Conservation (phyloP, 371 early-diverging fungal genomes). For the Mucor indicus region DNA sequence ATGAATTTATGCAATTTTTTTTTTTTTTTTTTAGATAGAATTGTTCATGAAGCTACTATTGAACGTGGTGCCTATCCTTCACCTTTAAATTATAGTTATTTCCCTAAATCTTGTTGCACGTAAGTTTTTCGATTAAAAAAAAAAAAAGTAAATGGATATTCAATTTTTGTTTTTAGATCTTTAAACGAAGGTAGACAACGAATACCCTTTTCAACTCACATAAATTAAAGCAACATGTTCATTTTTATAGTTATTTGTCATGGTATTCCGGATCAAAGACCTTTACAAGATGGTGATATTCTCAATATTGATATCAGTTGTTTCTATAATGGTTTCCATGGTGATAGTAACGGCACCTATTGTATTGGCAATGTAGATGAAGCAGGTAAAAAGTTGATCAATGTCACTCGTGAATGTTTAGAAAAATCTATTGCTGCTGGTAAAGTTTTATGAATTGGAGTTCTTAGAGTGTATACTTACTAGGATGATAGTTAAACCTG, state of each 20-base stretch:
- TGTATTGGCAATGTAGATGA: conserved; percentile 84
- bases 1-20: background rate
- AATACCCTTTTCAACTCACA: background rate
- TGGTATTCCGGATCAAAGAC: conserved; percentile 90
- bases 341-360: conserved; percentile 88
- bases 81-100: conserved; percentile 90
- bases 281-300: conserved; percentile 88
- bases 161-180: conserved; percentile 33
- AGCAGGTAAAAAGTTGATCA: conserved; percentile 68
- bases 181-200: conserved; percentile 52
- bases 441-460: too few relatives aligned
- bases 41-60: conserved; percentile 86
- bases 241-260: conserved; percentile 67
- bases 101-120: conserved; percentile 92
- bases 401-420: conserved; percentile 76
- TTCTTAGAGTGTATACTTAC: too few relatives aligned
- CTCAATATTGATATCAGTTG: conserved; percentile 90
- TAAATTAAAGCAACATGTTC: background rate
- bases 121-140: conserved; percentile 42
- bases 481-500: conserved; percentile 74
- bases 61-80: conserved; percentile 90
- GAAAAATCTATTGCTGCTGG: conserved; percentile 86
- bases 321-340: conserved; percentile 88
- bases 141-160: background rate
- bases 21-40: conserved; percentile 51